Evolutionary conservation across 371 early-diverging fungal genomes (phyloP).

Genomic region (Mortierella sp.): DNA sequence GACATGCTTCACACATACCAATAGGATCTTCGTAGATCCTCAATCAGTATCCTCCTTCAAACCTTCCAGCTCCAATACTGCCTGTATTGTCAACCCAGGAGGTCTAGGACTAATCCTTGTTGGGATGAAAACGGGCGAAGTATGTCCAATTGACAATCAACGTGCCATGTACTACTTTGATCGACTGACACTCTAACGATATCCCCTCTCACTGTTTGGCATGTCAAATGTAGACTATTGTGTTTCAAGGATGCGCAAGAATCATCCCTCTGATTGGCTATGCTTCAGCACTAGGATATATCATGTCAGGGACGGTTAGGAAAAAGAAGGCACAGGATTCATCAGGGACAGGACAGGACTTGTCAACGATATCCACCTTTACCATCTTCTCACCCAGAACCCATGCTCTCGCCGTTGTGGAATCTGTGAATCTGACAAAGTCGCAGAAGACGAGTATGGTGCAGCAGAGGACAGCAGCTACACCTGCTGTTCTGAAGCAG

Average conservation of each 20-base stretch:
- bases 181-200: too few species aligned
- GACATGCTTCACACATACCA: neutral
- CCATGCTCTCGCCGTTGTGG: constrained; percentile 64
- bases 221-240: constrained; percentile 55
- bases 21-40: constrained; percentile 31
- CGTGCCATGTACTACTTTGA: neutral
- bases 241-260: constrained; percentile 62
- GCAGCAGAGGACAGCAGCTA: constrained; percentile 28
- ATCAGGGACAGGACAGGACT: constrained; percentile 11
- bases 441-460: constrained; percentile 18
- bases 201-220: too few species aligned
- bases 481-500: constrained; percentile 13
- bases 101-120: constrained; percentile 16
- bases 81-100: constrained; percentile 5
- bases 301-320: constrained; percentile 40
- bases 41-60: constrained; percentile 44
- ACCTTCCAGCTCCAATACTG: constrained; percentile 30
- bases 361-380: constrained; percentile 43
- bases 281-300: constrained; percentile 56
- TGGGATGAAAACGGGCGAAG: constrained; percentile 43
- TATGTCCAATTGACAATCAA: constrained; percentile 1
- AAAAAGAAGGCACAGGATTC: constrained; percentile 15
- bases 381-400: constrained; percentile 70
- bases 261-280: constrained; percentile 61
- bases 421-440: constrained; percentile 44